Conservation (phyloP, 2,329 filamentous ascomycete genomes). For the Lecanoromycetidae sp. region DNA sequence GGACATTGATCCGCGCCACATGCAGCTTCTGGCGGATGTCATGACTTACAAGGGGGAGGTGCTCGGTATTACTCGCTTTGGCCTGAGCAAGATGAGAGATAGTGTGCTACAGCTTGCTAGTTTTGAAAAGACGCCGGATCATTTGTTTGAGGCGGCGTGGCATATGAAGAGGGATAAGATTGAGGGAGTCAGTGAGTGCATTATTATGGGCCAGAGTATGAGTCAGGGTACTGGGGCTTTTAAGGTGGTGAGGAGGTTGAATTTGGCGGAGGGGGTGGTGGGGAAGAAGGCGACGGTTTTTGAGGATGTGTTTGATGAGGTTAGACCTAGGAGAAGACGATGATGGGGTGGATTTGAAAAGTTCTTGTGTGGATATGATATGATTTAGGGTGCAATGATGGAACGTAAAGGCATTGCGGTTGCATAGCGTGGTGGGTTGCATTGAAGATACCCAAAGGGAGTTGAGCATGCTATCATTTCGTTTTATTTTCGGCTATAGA, state of each 20-base stretch:
- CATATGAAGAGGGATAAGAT: conserved; percentile 86
- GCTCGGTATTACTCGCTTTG: conserved; percentile 90
- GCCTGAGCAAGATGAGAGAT: conserved; percentile 91
- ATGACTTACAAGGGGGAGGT: conserved; percentile 99
- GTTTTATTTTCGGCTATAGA: not conserved
- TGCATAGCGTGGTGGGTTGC: not conserved
- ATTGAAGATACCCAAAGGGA: not conserved
- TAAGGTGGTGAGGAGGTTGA: conserved; percentile 69
- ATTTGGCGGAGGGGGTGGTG: conserved; percentile 50
- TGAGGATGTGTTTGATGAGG: conserved; percentile 41
- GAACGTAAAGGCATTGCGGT: not conserved
- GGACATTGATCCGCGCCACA: conserved; percentile 93
- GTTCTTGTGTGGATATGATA: not conserved
- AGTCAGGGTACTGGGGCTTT: conserved; percentile 82
- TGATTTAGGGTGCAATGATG: not conserved
- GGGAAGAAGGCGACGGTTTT: conserved; percentile 49
- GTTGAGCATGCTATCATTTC: not conserved
- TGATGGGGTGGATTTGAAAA: conserved; percentile 15
- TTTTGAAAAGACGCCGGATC: conserved; percentile 97
- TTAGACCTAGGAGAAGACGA: not conserved
- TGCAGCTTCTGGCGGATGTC: conserved; percentile 91
- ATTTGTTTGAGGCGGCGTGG: conserved; percentile 87
- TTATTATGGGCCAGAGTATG: conserved; percentile 97
- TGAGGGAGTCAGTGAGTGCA: conserved; percentile 88
- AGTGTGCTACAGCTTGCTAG: conserved; percentile 84